Percentiles rank a stretch among this genome's conserved stretches.
phyloP scores from a whole-genome alignment of 108 stramenopile genomes.

The Skeletonema grethae region DNA sequence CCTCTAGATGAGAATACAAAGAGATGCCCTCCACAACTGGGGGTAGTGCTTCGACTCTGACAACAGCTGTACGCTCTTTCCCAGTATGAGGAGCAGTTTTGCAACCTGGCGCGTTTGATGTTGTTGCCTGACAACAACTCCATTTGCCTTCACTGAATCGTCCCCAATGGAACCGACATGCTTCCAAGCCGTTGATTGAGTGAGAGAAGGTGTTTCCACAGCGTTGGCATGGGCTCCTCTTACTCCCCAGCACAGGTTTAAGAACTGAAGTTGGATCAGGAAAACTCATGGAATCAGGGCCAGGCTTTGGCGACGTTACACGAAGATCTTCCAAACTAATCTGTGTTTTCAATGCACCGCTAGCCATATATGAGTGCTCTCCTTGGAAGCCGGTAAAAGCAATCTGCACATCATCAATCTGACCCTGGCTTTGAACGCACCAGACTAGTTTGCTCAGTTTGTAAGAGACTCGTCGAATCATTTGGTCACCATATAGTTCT shows the following conservation, averaged over 20 bases:
- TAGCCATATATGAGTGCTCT: slow-evolving; percentile 39
- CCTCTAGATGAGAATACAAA: slow-evolving; percentile 53
- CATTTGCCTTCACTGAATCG: slow-evolving; percentile 23
- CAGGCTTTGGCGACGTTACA: slow-evolving; percentile 36
- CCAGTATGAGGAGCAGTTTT: slow-evolving; percentile 53
- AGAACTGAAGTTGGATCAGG: slow-evolving; percentile 42
- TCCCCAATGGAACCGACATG: slow-evolving; percentile 47
- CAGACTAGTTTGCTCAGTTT: slow-evolving; percentile 45
- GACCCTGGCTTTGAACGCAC: slow-evolving; percentile 41
- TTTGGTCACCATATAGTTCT: slow-evolving; percentile 19
- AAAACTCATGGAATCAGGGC: slow-evolving; percentile 48
- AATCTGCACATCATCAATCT: slow-evolving; percentile 48
- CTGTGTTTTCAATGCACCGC: slow-evolving; percentile 35
- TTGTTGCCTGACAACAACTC: slow-evolving; percentile 38
- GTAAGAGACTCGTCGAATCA: slow-evolving; percentile 43
- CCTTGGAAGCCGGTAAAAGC: slow-evolving; percentile 48
- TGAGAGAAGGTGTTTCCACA: slow-evolving; percentile 49
- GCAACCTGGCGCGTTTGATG: slow-evolving; percentile 39
- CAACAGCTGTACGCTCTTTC: slow-evolving; percentile 50
- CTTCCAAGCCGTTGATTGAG: slow-evolving; percentile 31
- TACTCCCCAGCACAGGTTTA: slow-evolving; percentile 31
- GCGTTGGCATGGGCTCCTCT: slow-evolving; percentile 44
- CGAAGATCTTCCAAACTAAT: slow-evolving; percentile 48
- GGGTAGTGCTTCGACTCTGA: slow-evolving; percentile 48
- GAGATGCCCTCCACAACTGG: slow-evolving; percentile 46